Conservation (phyloP, 1,284 basidiomycete genomes). For the Meira miltonrushii region DNA sequence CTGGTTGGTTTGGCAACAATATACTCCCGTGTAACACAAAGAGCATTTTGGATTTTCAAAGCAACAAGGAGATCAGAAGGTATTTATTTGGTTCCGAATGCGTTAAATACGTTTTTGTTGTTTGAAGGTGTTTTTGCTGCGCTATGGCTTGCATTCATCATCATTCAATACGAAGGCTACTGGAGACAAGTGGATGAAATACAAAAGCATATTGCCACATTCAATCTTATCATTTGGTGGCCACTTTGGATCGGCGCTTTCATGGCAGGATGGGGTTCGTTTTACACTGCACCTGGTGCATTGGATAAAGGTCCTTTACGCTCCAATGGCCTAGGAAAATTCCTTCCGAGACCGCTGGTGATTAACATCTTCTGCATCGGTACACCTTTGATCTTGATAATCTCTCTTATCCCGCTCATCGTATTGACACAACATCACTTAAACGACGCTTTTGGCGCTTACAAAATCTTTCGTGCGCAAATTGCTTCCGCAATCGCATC, state of each 20-base stretch:
- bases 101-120: slow-evolving; percentile 27
- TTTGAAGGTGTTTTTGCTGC: slow-evolving; percentile 11
- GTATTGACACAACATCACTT: slow-evolving; percentile 18
- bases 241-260: slow-evolving; percentile 21
- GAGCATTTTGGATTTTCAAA: slow-evolving; percentile 12
- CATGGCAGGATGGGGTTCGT: slow-evolving; percentile 36
- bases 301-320: slow-evolving; percentile 24
- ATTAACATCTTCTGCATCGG: slow-evolving; percentile 35
- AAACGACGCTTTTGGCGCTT: slow-evolving; percentile 13
- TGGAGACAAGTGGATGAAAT: background rate
- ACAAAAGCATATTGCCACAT: slow-evolving; percentile 12
- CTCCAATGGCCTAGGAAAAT: slow-evolving; percentile 14
- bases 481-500: background rate
- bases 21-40: background rate
- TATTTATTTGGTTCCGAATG: slow-evolving; percentile 24
- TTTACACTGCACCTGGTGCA: slow-evolving; percentile 41
- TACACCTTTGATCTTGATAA: slow-evolving; percentile 24
- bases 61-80: slow-evolving; percentile 8
- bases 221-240: slow-evolving; percentile 26
- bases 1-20: background rate
- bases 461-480: slow-evolving; percentile 4
- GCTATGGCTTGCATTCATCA: slow-evolving; percentile 26
- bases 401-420: slow-evolving; percentile 21
- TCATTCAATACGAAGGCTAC: slow-evolving; percentile 11
- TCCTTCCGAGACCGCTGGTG: slow-evolving; percentile 26